Evolutionary conservation across 2,329 filamentous ascomycete species (phyloP).

Genomic region (Colletotrichum aenigma): DNA sequence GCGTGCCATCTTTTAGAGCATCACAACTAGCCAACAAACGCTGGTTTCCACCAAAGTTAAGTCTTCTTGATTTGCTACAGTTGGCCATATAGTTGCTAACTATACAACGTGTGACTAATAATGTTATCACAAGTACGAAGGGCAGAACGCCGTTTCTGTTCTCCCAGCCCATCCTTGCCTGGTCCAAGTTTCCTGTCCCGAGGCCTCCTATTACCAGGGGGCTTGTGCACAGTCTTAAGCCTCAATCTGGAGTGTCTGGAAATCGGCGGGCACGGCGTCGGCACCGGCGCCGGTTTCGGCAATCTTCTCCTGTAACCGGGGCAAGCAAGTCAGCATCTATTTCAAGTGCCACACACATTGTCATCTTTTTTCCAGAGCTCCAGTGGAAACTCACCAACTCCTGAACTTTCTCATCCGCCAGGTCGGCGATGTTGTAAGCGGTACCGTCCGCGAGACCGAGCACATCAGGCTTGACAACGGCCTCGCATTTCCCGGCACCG

Average conservation of each 20-base stretch:
- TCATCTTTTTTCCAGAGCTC: background rate
- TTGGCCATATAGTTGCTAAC: background rate
- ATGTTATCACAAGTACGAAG: background rate
- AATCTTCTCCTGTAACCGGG: background rate
- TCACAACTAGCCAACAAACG: background rate
- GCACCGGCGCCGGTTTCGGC: background rate
- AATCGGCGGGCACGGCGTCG: slow-evolving; percentile 8
- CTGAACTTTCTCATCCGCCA: background rate
- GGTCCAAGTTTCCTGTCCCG: background rate
- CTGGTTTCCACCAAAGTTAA: background rate
- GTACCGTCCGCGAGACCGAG: slow-evolving; percentile 10
- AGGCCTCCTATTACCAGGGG: background rate
- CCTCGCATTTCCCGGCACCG: background rate
- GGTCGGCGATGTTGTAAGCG: background rate
- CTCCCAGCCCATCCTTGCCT: background rate
- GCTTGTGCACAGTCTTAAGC: background rate
- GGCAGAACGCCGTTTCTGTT: background rate
- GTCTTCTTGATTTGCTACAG: background rate
- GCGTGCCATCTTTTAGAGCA: background rate
- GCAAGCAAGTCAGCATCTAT: background rate
- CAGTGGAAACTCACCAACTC: background rate
- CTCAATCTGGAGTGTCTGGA: background rate
- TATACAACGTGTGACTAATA: background rate
- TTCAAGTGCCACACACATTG: background rate
- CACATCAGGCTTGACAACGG: background rate